Evolutionary conservation across 2,329 filamentous ascomycete species (phyloP).

Genomic region (Arthrobotrys musiformis): DNA sequence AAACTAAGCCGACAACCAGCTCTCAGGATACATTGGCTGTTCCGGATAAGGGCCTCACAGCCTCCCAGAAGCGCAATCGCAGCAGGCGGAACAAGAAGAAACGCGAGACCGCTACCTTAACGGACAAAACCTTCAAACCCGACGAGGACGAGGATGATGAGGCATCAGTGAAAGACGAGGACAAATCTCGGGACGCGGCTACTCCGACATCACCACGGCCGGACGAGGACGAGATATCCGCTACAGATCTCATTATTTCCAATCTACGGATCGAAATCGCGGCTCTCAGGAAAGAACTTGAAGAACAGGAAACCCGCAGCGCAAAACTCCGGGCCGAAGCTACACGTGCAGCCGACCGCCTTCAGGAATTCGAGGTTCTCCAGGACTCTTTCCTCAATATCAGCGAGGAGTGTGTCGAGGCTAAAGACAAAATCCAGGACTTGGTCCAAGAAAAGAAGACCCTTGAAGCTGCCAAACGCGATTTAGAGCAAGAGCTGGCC

Average conservation of each 20-base stretch:
- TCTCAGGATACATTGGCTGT: constrained; percentile 40
- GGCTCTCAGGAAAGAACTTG: constrained; percentile 64
- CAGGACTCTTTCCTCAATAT: constrained; percentile 81
- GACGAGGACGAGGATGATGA: constrained; percentile 61
- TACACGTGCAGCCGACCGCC: constrained; percentile 79
- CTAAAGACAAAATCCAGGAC: constrained; percentile 76
- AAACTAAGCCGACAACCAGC: constrained; percentile 20
- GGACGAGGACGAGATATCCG: constrained; percentile 40
- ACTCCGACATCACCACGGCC: constrained; percentile 29
- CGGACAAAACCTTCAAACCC: constrained; percentile 67
- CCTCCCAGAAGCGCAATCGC: constrained; percentile 52
- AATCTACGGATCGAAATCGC: constrained; percentile 61
- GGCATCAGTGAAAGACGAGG: constrained; percentile 26
- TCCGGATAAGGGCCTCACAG: constrained; percentile 43
- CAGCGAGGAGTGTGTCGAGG: constrained; percentile 84
- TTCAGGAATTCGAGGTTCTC: constrained; percentile 86
- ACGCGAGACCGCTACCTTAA: constrained; percentile 60
- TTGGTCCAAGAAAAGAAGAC: constrained; percentile 60
- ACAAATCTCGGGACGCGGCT: constrained; percentile 11
- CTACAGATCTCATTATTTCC: constrained; percentile 50
- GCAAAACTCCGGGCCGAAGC: constrained; percentile 76
- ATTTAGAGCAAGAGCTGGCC: constrained; percentile 77
- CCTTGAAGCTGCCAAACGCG: constrained; percentile 60
- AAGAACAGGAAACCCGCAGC: constrained; percentile 78
- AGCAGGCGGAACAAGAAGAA: constrained; percentile 60